These are phyloP conservation scores for Cordyceps tenuipes DNA, from an alignment of 2,329 filamentous ascomycete genomes.

Conservation along the genomic window DNA sequence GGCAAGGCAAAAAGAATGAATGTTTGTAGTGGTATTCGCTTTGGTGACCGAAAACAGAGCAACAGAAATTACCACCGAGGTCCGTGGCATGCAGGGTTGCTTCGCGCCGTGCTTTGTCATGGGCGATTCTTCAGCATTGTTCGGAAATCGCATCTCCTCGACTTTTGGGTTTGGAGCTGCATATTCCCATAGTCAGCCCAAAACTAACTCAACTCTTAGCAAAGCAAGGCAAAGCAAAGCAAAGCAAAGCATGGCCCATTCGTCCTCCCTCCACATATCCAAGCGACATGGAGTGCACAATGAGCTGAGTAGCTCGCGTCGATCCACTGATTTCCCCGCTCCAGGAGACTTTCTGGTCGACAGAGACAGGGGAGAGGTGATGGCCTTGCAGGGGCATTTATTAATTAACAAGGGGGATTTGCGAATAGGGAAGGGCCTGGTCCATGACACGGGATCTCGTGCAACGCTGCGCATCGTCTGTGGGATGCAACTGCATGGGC, in stretches of 20 bases:
- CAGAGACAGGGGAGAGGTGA: background rate
- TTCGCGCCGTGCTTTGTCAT: background rate
- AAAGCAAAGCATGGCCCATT: background rate
- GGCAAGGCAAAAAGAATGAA: background rate
- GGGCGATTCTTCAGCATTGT: background rate
- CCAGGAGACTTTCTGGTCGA: background rate
- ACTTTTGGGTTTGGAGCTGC: background rate
- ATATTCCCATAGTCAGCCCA: background rate
- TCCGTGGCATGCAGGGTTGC: background rate
- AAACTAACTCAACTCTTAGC: background rate
- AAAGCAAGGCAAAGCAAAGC: too few species aligned
- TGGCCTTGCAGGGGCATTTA: slow-evolving; percentile 7
- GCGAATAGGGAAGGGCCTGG: background rate
- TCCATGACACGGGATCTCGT: too few species aligned
- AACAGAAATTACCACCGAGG: background rate
- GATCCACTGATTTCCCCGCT: slow-evolving; percentile 2
- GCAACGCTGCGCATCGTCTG: too few species aligned
- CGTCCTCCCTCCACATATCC: background rate
- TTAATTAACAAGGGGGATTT: background rate
- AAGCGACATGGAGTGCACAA: background rate
- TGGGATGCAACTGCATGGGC: too few species aligned
- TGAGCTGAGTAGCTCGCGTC: background rate
- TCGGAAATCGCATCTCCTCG: background rate
- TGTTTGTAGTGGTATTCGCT: background rate
- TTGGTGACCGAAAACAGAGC: background rate